Evolutionary conservation across 805 yeast species (phyloP).

Genomic region (Candida insectorum): DNA sequence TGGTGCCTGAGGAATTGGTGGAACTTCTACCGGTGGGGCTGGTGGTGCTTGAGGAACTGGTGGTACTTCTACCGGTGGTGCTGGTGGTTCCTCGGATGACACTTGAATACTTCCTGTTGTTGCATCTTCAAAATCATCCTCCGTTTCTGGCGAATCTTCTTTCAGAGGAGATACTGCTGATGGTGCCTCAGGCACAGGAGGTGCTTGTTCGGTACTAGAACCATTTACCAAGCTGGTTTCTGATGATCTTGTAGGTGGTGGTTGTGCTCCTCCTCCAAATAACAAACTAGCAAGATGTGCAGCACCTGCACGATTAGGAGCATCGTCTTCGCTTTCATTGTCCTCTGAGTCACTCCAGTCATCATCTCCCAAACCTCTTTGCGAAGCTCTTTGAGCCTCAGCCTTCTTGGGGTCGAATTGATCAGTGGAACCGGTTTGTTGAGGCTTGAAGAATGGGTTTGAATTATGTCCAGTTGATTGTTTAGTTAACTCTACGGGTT

Average conservation of each 20-base stretch:
- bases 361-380: slow-evolving; percentile 49
- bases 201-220: slow-evolving; percentile 11
- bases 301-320: slow-evolving; percentile 49
- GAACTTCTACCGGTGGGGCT: slow-evolving; percentile 13
- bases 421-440: slow-evolving; percentile 13
- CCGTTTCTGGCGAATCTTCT: slow-evolving; percentile 7
- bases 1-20: slow-evolving; percentile 18
- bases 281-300: slow-evolving; percentile 54
- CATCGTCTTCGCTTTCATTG: slow-evolving; percentile 45
- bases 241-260: slow-evolving; percentile 19
- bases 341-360: slow-evolving; percentile 47
- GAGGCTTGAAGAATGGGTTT: slow-evolving; percentile 61
- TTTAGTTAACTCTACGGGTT: slow-evolving; percentile 6
- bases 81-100: slow-evolving; percentile 6
- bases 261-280: slow-evolving; percentile 49
- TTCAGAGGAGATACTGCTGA: background rate
- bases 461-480: slow-evolving; percentile 9
- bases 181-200: slow-evolving; percentile 11
- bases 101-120: too few relatives aligned
- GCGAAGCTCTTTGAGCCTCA: slow-evolving; percentile 70
- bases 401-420: slow-evolving; percentile 54
- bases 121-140: too few relatives aligned
- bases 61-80: slow-evolving; percentile 12
- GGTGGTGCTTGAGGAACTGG: slow-evolving; percentile 9
- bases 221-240: slow-evolving; percentile 7